Evolutionary conservation across 2,329 filamentous ascomycete genomes (phyloP), one percentile per base, ranked within the genome.

Genomic region (Pseudophaeomoniella oleicola): DNA sequence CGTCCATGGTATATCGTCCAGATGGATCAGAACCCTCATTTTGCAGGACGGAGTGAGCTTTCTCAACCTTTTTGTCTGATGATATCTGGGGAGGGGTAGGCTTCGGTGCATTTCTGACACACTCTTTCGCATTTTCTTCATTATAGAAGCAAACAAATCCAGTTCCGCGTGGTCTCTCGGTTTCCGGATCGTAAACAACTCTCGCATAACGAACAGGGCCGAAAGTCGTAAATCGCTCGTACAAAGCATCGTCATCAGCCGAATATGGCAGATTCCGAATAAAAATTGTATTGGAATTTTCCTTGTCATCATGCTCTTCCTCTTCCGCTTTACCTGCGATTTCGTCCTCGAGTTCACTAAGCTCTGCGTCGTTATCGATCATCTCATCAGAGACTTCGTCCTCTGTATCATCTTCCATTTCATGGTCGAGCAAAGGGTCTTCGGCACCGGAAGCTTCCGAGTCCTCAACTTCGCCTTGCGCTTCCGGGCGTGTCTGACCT

Each of bases 141-240:
- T 80, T 78, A 59, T 78, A 79, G 61, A 98, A 98, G 61, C 85
- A 93, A 18, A 96, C 88, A 51, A 98, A 98, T 3, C 81, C 90
- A 19, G 88, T 96, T 16, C 90, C 90, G 34, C 82, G 84, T 2
- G 90, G 84, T 36, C 84, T 78, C 47, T 87, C 86, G 0, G 85
- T 94, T 16, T 76, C 74, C 33, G 71, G 78, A 53, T 98, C 88
- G 53, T 92, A 72, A 27, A 98, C 92, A 6, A 94, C 78, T 45
- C 92, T 74, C 4, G 88, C 90, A 55, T 96, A 98, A 27, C 87
- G 75, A 29, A 94, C 66, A n/a, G 71, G 71, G 16, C 90, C 92
- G 50, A 98, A 96, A 49, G 79, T 69, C n/a, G 66, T 65, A 52
- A 98, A 98, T 55, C 94, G 88, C 35, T 78, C 69, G 52, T 87